Evolutionary conservation across 75 land plant species (phyloP), one percentile per base, ranked within the genome.

Genomic region (Pinus tabuliformis): DNA sequence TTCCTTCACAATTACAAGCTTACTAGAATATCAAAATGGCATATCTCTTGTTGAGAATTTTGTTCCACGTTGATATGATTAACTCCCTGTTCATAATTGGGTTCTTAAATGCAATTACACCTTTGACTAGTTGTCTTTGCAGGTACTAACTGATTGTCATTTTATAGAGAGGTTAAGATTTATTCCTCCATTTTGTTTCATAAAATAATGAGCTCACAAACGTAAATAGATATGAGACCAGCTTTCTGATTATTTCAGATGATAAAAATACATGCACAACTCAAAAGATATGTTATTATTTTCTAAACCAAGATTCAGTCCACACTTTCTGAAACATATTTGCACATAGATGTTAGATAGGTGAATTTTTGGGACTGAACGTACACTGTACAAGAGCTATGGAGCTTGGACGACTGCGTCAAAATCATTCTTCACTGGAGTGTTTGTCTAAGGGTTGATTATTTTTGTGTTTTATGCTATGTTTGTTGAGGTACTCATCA

Each of bases 61-160:
- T 5, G 6, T 39, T 39, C 6, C 42, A 39, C 5, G 42, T 39
- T 39, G 42, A 37, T 37, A 37, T 37, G 39, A 21, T 62, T 30
- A 14, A 15, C 26, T 62, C 65, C 30, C 36, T 33, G 37, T 37
- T 37, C 70, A 66, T 18, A 66, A 18, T 66, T 66, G 15, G 30
- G 36, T 3, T 37, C 36, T 66, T 42, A 66, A 66, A 66, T 37
- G 45, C 42, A 20, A 39, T 7, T 39, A 39, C 6, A 18, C n/a
- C 70, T 66, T 64, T 66, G 37, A 37, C 45, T 33, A 66, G 70
- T 33, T 37, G 39, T 66, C 37, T 17, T 66, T 66, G 70, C 6
- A 66, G 70, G 45, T 39, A 37, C 45, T 66, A 36, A 17, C 37
- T 6, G 18, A 66, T 37, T 66, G 42, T 33, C 33, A 33, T 33